Evolutionary conservation across 2,329 filamentous ascomycete genomes (phyloP).

Genomic region (Fusarium setosum): DNA sequence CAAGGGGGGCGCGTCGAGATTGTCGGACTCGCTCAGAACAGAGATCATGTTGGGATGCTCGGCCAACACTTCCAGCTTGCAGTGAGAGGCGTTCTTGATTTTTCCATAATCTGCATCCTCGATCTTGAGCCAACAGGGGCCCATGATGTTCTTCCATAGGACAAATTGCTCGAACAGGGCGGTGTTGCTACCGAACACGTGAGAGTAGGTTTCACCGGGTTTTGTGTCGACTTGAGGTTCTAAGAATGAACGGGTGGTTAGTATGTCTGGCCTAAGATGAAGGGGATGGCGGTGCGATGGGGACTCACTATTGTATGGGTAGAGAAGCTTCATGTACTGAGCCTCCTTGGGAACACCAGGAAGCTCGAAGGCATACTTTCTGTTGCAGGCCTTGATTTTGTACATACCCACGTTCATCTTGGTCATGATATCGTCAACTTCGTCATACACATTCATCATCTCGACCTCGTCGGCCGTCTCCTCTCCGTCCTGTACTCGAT

Average conservation of each 20-base stretch:
- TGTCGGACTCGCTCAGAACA: slow-evolving; percentile 80
- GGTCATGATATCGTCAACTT: slow-evolving; percentile 90
- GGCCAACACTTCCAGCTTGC: slow-evolving; percentile 91
- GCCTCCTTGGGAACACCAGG: slow-evolving; percentile 87
- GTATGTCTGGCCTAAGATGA: neutral
- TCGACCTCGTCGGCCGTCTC: slow-evolving; percentile 82
- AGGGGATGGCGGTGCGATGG: neutral
- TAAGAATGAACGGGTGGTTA: slow-evolving; percentile 44
- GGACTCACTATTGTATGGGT: slow-evolving; percentile 81
- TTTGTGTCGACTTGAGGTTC: slow-evolving; percentile 78
- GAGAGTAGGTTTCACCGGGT: slow-evolving; percentile 90
- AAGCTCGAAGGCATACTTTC: slow-evolving; percentile 97
- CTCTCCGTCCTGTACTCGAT: slow-evolving; percentile 65
- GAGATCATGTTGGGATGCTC: slow-evolving; percentile 81
- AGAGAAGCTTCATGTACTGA: slow-evolving; percentile 95
- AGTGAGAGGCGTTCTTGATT: slow-evolving; percentile 94
- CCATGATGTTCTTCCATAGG: slow-evolving; percentile 99
- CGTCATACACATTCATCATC: slow-evolving; percentile 90
- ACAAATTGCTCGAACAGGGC: slow-evolving; percentile 98
- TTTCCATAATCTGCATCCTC: slow-evolving; percentile 84
- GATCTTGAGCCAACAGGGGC: slow-evolving; percentile 96
- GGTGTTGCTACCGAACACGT: slow-evolving; percentile 93
- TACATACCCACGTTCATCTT: slow-evolving; percentile 87
- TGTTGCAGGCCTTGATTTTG: slow-evolving; percentile 90
- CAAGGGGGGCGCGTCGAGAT: slow-evolving; percentile 83